phyloP scores from a whole-genome alignment of 441 rosid species.

The Bruguiera hainesii region DNA sequence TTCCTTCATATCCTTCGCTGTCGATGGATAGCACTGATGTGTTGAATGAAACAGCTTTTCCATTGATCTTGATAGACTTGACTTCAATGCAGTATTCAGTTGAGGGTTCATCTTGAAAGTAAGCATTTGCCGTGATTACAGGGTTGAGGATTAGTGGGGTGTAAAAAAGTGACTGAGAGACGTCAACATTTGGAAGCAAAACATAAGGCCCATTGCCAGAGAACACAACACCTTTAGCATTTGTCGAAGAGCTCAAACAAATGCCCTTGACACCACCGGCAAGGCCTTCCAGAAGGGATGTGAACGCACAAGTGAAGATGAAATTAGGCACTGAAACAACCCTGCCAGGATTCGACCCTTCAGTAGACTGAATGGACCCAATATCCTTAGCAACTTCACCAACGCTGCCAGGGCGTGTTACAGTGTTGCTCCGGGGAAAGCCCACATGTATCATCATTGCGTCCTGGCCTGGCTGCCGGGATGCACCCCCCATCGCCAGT shows the following conservation, averaged over 20 bases:
- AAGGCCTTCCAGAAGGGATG: slow-evolving; percentile 20
- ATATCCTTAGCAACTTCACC: slow-evolving; percentile 29
- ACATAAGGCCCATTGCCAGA: slow-evolving; percentile 33
- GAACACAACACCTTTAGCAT: slow-evolving; percentile 27
- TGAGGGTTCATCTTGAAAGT: slow-evolving; percentile 27
- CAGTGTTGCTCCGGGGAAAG: slow-evolving; percentile 31
- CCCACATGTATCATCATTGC: slow-evolving; percentile 54
- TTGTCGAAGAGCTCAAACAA: slow-evolving; percentile 32
- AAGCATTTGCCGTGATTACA: slow-evolving; percentile 21
- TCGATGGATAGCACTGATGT: slow-evolving; percentile 24
- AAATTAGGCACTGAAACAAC: slow-evolving; percentile 23
- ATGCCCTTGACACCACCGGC: slow-evolving; percentile 31
- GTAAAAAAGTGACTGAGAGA: slow-evolving; percentile 25
- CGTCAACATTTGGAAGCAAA: slow-evolving; percentile 25
- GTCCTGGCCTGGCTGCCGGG: slow-evolving; percentile 41
- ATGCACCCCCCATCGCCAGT: slow-evolving; percentile 23
- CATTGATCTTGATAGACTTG: slow-evolving; percentile 29
- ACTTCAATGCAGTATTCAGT: slow-evolving; percentile 40
- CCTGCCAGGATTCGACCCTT: slow-evolving; percentile 28
- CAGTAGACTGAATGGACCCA: slow-evolving; percentile 23
- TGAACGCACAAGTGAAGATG: slow-evolving; percentile 21
- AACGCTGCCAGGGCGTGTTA: slow-evolving; percentile 27
- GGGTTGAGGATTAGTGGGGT: slow-evolving; percentile 37
- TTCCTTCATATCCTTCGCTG: slow-evolving; percentile 32
- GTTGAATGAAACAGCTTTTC: slow-evolving; percentile 21